Evolutionary conservation across 345 rosid species (phyloP).

Genomic region (Pugionium dolabratum): DNA sequence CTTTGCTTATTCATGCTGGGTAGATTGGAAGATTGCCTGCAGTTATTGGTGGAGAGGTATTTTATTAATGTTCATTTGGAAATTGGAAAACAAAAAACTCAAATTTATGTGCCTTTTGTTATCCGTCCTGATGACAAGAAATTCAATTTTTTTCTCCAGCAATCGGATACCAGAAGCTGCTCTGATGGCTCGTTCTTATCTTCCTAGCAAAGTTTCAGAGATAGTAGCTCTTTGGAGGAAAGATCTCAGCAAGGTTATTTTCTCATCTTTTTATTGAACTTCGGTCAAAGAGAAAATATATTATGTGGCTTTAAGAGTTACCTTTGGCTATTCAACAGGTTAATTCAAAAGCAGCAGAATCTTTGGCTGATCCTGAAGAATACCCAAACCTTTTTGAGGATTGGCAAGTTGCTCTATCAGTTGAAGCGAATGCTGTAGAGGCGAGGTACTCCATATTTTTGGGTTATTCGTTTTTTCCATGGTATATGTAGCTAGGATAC

Average conservation of each 20-base stretch:
- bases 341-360: slow-evolving; percentile 97
- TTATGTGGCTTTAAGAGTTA: slow-evolving; percentile 3
- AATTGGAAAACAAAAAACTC: slow-evolving; percentile 2
- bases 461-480: slow-evolving; percentile 44
- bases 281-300: not conserved
- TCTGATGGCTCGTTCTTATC: slow-evolving; percentile 95
- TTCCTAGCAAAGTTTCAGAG: slow-evolving; percentile 98
- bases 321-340: slow-evolving; percentile 51
- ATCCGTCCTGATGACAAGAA: slow-evolving; percentile 24
- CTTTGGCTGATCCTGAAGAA: slow-evolving; percentile 98
- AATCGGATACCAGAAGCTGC: slow-evolving; percentile 99
- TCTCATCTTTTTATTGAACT: slow-evolving; percentile 5
- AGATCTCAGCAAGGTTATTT: slow-evolving; percentile 77
- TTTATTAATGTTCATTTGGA: slow-evolving; percentile 27
- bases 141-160: slow-evolving; percentile 49
- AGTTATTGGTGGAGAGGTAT: slow-evolving; percentile 91
- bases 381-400: slow-evolving; percentile 95
- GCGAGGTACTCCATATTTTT: slow-evolving; percentile 52
- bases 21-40: slow-evolving; percentile 91
- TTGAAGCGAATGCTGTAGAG: slow-evolving; percentile 75
- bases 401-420: slow-evolving; percentile 93
- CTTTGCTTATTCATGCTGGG: slow-evolving; percentile 93
- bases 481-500: slow-evolving; percentile 16
- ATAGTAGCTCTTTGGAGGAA: slow-evolving; percentile 96
- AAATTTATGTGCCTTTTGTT: slow-evolving; percentile 13